These are phyloP conservation scores for Fusarium sp. DNA, from an alignment of 2,329 filamentous ascomycete genomes.

Conservation along the genomic window DNA sequence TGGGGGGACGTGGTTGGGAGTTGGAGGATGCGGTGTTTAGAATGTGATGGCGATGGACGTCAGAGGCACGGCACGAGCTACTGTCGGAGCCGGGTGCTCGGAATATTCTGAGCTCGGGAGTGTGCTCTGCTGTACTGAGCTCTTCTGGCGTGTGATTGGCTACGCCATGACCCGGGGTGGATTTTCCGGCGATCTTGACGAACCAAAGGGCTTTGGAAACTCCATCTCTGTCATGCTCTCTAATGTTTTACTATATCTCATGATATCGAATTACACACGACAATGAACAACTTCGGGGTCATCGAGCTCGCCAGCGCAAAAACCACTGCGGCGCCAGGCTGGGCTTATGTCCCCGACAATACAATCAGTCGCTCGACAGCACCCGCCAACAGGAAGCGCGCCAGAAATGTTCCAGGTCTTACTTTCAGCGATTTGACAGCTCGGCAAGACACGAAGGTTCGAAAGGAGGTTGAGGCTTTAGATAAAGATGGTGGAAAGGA, in stretches of 20 bases:
- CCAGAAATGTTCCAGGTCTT: slow-evolving; percentile 67
- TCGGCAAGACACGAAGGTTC: slow-evolving; percentile 85
- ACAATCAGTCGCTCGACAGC: slow-evolving; percentile 70
- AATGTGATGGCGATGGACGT: slow-evolving; percentile 41
- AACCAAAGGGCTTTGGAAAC: slow-evolving; percentile 3
- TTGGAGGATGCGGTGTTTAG: slow-evolving; percentile 36
- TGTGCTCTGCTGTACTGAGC: slow-evolving; percentile 27
- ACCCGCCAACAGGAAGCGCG: slow-evolving; percentile 78
- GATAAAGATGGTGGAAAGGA: slow-evolving; percentile 85
- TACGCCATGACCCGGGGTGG: slow-evolving; percentile 39
- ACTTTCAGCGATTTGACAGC: slow-evolving; percentile 78
- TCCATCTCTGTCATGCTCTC: background rate
- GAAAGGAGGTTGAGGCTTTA: slow-evolving; percentile 85
- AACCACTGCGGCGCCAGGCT: slow-evolving; percentile 83
- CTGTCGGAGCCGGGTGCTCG: slow-evolving; percentile 44
- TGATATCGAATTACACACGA: slow-evolving; percentile 25
- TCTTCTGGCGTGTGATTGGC: slow-evolving; percentile 48
- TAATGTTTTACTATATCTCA: slow-evolving; percentile 13
- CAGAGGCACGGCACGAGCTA: slow-evolving; percentile 35
- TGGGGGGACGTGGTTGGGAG: slow-evolving; percentile 7
- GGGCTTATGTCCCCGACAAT: slow-evolving; percentile 91
- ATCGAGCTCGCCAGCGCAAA: slow-evolving; percentile 83
- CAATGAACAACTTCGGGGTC: slow-evolving; percentile 81
- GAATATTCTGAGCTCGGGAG: slow-evolving; percentile 48
- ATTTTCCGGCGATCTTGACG: slow-evolving; percentile 38